A percentile compares a stretch with the other conserved stretches of the same genome.
Conservation (phyloP, 345 rosid genomes). For the Heritiera fomes region DNA sequence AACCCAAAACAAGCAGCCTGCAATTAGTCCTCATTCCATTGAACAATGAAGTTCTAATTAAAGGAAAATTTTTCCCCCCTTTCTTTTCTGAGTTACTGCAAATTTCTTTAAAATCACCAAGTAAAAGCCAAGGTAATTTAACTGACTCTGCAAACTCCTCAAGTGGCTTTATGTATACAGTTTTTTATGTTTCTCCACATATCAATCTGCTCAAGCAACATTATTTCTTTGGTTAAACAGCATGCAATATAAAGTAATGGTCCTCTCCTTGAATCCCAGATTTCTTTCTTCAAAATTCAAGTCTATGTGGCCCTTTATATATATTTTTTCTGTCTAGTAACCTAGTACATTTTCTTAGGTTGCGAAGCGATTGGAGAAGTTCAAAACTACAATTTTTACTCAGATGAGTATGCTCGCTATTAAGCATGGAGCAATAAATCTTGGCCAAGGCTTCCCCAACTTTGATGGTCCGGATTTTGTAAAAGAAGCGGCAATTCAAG, state of each 20-base stretch:
- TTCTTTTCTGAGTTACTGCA: too few relatives aligned
- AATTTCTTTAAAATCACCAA: too few relatives aligned
- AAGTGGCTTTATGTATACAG: neutral
- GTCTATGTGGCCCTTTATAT: neutral
- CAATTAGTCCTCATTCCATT: too few relatives aligned
- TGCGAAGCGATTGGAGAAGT: constrained; percentile 88
- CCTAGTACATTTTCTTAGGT: constrained; percentile 41
- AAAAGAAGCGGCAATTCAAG: constrained; percentile 92
- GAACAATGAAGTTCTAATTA: too few relatives aligned
- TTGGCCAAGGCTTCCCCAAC: constrained; percentile 97
- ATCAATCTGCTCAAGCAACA: neutral
- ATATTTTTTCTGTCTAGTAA: neutral
- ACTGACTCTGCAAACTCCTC: too few relatives aligned
- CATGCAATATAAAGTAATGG: neutral
- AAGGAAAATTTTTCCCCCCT: too few relatives aligned
- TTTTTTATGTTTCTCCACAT: neutral
- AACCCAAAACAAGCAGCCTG: too few relatives aligned
- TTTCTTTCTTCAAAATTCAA: neutral
- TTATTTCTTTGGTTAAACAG: neutral
- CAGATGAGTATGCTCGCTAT: constrained; percentile 85
- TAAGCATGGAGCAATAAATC: constrained; percentile 87
- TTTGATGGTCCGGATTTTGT: constrained; percentile 97
- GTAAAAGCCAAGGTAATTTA: too few relatives aligned
- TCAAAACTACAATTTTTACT: constrained; percentile 93
- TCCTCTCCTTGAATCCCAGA: neutral